These are phyloP conservation scores for Microbotryum silenes-acaulis DNA, from an alignment of 1,284 basidiomycete species.

Conservation along the genomic window DNA sequence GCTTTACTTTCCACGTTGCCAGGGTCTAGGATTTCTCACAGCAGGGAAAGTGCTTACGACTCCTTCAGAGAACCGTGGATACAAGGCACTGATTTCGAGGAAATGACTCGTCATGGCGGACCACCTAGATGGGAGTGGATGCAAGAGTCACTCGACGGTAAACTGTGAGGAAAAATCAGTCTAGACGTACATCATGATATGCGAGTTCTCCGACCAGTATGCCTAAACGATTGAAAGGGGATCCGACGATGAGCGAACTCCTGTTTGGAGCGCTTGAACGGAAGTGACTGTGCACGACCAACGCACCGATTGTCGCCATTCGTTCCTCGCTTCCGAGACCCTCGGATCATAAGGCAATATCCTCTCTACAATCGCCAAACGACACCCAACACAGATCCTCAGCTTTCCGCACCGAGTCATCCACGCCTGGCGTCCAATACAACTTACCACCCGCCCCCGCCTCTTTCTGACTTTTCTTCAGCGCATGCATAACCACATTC, in stretches of 20 bases:
- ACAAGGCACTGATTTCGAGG: slow-evolving; percentile 21
- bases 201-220: slow-evolving; percentile 4
- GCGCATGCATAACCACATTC: slow-evolving; percentile 16
- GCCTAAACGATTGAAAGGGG: background rate
- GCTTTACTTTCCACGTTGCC: too few relatives aligned
- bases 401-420: background rate
- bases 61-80: slow-evolving; percentile 9
- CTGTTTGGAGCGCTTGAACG: too few relatives aligned
- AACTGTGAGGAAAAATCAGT: too few relatives aligned
- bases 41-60: slow-evolving; percentile 7
- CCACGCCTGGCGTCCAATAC: background rate
- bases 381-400: background rate
- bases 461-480: slow-evolving; percentile 11
- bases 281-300: too few relatives aligned
- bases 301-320: slow-evolving; percentile 12
- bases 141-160: too few relatives aligned
- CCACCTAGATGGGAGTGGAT: slow-evolving; percentile 5
- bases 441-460: slow-evolving; percentile 4
- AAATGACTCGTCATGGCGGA: slow-evolving; percentile 27
- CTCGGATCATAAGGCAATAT: slow-evolving; percentile 27
- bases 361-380: slow-evolving; percentile 9
- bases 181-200: too few relatives aligned
- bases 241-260: too few relatives aligned
- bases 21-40: too few relatives aligned
- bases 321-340: slow-evolving; percentile 22